A percentile compares a stretch with the other conserved stretches of the same genome.
phyloP scores from a whole-genome alignment of 768 basidiomycete genomes.

The Crucibulum laeve region DNA sequence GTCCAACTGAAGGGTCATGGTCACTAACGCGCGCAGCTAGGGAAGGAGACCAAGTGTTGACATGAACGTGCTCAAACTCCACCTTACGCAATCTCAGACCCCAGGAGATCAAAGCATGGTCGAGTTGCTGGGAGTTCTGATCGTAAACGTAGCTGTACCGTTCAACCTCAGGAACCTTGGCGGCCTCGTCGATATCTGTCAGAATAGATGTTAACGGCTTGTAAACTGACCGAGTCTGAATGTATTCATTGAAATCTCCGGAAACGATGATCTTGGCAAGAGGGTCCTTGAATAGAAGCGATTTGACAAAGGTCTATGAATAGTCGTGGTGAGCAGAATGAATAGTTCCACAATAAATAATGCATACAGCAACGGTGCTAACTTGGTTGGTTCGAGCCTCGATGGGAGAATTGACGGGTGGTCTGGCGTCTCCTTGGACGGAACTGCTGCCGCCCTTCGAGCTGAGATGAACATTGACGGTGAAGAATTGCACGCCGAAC shows the following conservation, averaged over 20 bases:
- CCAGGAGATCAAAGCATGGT: slow-evolving; percentile 53
- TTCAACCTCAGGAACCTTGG: slow-evolving; percentile 41
- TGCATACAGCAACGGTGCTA: slow-evolving; percentile 43
- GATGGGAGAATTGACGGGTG: slow-evolving; percentile 52
- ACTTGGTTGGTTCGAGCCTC: slow-evolving; percentile 47
- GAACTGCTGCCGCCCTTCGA: slow-evolving; percentile 57
- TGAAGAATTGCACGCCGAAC: slow-evolving; percentile 42
- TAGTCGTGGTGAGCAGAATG: background rate
- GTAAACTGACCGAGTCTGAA: slow-evolving; percentile 49
- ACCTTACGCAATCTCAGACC: slow-evolving; percentile 35
- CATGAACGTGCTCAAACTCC: slow-evolving; percentile 54
- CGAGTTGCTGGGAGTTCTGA: slow-evolving; percentile 54
- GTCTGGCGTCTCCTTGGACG: slow-evolving; percentile 50
- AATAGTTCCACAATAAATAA: slow-evolving; percentile 1
- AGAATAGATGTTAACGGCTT: slow-evolving; percentile 34
- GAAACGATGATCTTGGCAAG: slow-evolving; percentile 48
- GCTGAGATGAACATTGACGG: slow-evolving; percentile 56
- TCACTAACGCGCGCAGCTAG: slow-evolving; percentile 43
- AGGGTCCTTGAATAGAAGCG: slow-evolving; percentile 35
- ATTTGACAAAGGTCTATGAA: slow-evolving; percentile 43
- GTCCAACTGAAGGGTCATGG: slow-evolving; percentile 57
- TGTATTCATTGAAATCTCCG: slow-evolving; percentile 62
- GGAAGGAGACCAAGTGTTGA: slow-evolving; percentile 51
- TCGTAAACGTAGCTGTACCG: slow-evolving; percentile 64
- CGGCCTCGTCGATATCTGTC: slow-evolving; percentile 47